Conservation (phyloP, 805 yeast genomes). For the Cyberlindnera meyerae region DNA sequence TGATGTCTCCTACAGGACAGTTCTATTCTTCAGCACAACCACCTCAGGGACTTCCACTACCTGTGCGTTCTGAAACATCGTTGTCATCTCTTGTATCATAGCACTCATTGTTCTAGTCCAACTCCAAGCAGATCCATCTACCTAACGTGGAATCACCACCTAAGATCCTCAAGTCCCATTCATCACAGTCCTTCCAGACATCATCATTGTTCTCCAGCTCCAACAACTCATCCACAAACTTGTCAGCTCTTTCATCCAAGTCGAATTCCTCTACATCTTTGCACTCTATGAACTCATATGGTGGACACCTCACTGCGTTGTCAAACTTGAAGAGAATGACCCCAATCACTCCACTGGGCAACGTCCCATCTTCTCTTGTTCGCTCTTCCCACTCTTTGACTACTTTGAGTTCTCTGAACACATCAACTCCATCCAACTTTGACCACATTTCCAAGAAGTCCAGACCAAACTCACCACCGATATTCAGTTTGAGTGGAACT, state of each 20-base stretch:
- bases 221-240: slow-evolving; percentile 22
- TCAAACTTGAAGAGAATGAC: slow-evolving; percentile 34
- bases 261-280: slow-evolving; percentile 26
- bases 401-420: slow-evolving; percentile 7
- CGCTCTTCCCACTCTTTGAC: slow-evolving; percentile 26
- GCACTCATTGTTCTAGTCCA: slow-evolving; percentile 15
- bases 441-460: slow-evolving; percentile 35
- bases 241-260: slow-evolving; percentile 25
- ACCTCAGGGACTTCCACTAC: slow-evolving; percentile 1
- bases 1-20: slow-evolving; percentile 7
- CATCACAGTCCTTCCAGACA: slow-evolving; percentile 24
- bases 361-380: slow-evolving; percentile 11
- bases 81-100: slow-evolving; percentile 2
- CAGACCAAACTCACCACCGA: slow-evolving; percentile 43
- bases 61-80: slow-evolving; percentile 3
- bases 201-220: slow-evolving; percentile 22
- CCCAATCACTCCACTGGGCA: slow-evolving; percentile 28
- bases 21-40: slow-evolving; percentile 6
- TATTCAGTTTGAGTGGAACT: slow-evolving; percentile 37
- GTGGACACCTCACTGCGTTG: slow-evolving; percentile 19
- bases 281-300: slow-evolving; percentile 16
- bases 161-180: slow-evolving; percentile 24
- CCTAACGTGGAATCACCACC: slow-evolving; percentile 28
- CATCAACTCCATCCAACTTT: slow-evolving; percentile 24
- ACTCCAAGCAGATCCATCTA: slow-evolving; percentile 19